Evolutionary conservation across 2,329 filamentous ascomycete genomes (phyloP).

Genomic region (Clonostachys chloroleuca): DNA sequence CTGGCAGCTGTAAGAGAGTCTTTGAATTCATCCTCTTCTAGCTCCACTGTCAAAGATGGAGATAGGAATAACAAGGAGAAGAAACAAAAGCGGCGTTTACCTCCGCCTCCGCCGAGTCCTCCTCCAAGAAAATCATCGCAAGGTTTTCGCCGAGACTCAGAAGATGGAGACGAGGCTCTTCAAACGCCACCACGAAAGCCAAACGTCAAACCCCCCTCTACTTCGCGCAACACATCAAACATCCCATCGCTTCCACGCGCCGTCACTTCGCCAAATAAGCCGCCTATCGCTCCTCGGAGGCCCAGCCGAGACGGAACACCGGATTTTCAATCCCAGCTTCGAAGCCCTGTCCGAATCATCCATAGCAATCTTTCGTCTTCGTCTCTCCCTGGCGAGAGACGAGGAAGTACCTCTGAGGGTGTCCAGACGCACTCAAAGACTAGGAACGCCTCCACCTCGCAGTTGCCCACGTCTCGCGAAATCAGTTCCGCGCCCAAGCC

Average conservation of each 20-base stretch:
- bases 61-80: slow-evolving; percentile 37
- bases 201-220: not conserved
- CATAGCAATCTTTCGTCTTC: slow-evolving; percentile 56
- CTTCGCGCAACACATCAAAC: not conserved
- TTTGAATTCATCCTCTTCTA: slow-evolving; percentile 67
- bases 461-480: slow-evolving; percentile 10
- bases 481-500: not conserved
- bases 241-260: not conserved
- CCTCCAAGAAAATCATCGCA: slow-evolving; percentile 59
- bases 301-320: slow-evolving; percentile 68
- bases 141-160: slow-evolving; percentile 34
- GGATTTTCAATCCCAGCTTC: slow-evolving; percentile 52
- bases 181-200: too few relatives aligned
- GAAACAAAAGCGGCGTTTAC: slow-evolving; percentile 31
- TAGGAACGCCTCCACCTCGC: slow-evolving; percentile 22
- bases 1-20: slow-evolving; percentile 66
- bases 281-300: slow-evolving; percentile 24
- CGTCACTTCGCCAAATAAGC: not conserved
- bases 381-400: slow-evolving; percentile 39
- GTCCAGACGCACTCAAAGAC: slow-evolving; percentile 19
- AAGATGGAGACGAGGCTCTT: slow-evolving; percentile 19
- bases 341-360: slow-evolving; percentile 47
- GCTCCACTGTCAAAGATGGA: slow-evolving; percentile 58
- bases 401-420: slow-evolving; percentile 31
- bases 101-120: slow-evolving; percentile 53